phyloP scores from a whole-genome alignment of 2,329 filamentous ascomycete species.

The Amesomyces nigricolor region DNA sequence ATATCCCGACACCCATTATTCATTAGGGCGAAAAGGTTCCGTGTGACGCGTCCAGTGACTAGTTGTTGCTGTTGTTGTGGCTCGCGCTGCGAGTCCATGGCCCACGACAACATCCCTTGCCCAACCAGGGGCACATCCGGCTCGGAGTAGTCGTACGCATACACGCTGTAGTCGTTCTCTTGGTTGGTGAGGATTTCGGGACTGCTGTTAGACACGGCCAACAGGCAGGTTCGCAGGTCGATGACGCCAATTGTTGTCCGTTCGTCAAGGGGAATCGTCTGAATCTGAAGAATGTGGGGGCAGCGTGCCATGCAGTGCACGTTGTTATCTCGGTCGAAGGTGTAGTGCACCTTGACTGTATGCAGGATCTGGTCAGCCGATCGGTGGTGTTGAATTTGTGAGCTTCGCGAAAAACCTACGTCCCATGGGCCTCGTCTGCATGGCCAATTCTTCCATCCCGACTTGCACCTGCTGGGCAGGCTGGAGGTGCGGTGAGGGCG shows the following conservation, averaged over 20 bases:
- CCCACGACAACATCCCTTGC: slow-evolving; percentile 89
- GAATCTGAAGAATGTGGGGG: slow-evolving; percentile 72
- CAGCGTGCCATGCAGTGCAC: slow-evolving; percentile 85
- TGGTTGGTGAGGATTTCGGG: slow-evolving; percentile 73
- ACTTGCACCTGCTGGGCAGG: slow-evolving; percentile 18
- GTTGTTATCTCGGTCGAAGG: slow-evolving; percentile 83
- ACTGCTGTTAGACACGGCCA: slow-evolving; percentile 71
- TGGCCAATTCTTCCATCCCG: slow-evolving; percentile 26
- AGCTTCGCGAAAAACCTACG: slow-evolving; percentile 24
- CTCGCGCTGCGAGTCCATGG: slow-evolving; percentile 56
- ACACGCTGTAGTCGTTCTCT: slow-evolving; percentile 87
- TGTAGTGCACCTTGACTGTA: slow-evolving; percentile 92
- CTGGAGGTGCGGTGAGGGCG: slow-evolving; percentile 20
- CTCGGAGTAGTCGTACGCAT: slow-evolving; percentile 95
- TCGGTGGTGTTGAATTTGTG: background rate
- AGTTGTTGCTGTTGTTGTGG: slow-evolving; percentile 60
- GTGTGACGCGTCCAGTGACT: slow-evolving; percentile 85
- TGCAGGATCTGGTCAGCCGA: slow-evolving; percentile 16
- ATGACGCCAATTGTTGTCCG: slow-evolving; percentile 77
- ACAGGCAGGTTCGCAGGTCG: slow-evolving; percentile 79
- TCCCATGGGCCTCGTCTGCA: slow-evolving; percentile 33
- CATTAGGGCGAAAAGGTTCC: slow-evolving; percentile 79
- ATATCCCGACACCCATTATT: slow-evolving; percentile 79
- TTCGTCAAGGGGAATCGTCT: slow-evolving; percentile 76
- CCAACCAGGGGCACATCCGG: slow-evolving; percentile 88